phyloP scores from a whole-genome alignment of 805 yeast genomes.

The Komagataella phaffii region DNA sequence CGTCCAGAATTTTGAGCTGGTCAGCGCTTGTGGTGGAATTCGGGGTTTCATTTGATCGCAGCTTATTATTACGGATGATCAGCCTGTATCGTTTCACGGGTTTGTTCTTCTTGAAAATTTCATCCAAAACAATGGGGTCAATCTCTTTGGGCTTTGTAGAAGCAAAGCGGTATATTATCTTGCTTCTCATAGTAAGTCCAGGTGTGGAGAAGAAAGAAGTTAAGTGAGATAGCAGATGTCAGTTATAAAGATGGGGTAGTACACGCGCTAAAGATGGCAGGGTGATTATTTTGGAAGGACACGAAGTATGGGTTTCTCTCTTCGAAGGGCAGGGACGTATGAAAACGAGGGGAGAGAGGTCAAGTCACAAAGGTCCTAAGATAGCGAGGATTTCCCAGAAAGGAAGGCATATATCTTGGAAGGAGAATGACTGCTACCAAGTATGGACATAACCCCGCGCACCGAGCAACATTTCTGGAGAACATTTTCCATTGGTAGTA shows the following conservation, averaged over 20 bases:
- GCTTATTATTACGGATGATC: not conserved
- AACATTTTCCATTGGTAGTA: too few species aligned
- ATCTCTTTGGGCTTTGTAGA: conserved; percentile 6
- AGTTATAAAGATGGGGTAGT: not conserved
- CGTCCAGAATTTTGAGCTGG: conserved; percentile 13
- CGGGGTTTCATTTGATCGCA: not conserved
- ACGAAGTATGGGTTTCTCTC: not conserved
- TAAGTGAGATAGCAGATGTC: not conserved
- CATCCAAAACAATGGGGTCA: conserved; percentile 15
- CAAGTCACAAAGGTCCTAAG: not conserved
- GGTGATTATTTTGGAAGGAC: not conserved
- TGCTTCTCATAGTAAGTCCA: not conserved
- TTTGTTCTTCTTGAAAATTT: conserved; percentile 15
- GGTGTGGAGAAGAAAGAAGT: not conserved
- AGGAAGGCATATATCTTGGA: not conserved
- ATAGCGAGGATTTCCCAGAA: not conserved
- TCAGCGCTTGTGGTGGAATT: conserved; percentile 3
- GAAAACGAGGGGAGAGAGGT: not conserved
- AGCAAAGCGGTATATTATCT: not conserved
- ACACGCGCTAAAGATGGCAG: not conserved
- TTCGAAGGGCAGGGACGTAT: not conserved
- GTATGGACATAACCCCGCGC: too few species aligned
- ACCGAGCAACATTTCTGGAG: too few species aligned
- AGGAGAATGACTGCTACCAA: not conserved
- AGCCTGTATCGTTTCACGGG: conserved; percentile 5